phyloP scores from a whole-genome alignment of 2,329 filamentous ascomycete genomes.

The Ceratocystis colombiana region DNA sequence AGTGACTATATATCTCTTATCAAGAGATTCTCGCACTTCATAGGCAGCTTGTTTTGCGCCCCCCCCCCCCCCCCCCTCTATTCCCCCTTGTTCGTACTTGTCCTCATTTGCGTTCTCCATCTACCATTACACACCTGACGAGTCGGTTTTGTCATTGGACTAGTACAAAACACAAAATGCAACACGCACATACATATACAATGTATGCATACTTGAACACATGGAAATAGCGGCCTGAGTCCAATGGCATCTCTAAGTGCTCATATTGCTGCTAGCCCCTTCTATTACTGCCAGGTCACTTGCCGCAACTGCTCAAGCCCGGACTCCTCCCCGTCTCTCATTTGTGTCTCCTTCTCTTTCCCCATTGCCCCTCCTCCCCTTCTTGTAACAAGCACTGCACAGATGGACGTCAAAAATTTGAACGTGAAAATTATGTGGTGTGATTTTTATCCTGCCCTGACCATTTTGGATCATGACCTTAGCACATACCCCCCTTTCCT shows the following conservation, averaged over 20 bases:
- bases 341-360: background rate
- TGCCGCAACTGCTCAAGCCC: slow-evolving; percentile 1
- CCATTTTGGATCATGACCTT: slow-evolving; percentile 4
- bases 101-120: background rate
- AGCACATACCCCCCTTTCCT: background rate
- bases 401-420: slow-evolving; percentile 4
- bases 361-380: background rate
- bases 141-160: background rate
- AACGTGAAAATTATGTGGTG: slow-evolving; percentile 11
- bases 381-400: slow-evolving; percentile 3
- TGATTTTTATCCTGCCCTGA: slow-evolving; percentile 2
- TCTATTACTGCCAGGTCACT: background rate
- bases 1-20: slow-evolving; percentile 1
- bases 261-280: background rate
- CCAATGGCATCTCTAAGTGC: background rate
- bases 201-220: slow-evolving; percentile 4
- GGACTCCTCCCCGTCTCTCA: background rate
- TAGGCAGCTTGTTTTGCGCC: slow-evolving; percentile 4
- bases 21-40: background rate
- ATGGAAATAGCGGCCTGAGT: background rate
- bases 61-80: background rate
- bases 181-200: background rate
- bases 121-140: background rate
- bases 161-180: background rate
- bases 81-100: background rate